Evolutionary conservation across 176 grass and related monocot genomes (phyloP), one percentile per base, ranked within the genome.

Genomic region (Cenchrus fungigraminus): DNA sequence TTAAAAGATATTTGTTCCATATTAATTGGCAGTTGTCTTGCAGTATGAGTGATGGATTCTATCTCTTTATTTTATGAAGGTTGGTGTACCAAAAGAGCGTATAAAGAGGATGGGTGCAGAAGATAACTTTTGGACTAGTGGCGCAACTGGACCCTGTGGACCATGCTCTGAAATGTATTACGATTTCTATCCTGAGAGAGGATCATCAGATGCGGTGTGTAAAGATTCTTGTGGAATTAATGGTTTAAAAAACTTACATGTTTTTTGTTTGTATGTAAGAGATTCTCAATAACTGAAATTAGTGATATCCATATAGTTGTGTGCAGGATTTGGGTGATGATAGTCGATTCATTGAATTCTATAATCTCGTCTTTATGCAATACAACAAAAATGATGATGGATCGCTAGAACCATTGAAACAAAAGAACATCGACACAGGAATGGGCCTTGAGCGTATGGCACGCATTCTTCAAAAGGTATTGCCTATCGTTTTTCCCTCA

Each of bases 331-430:
- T 98, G 68, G 86, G 88, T 34, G 93, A 98, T 85, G 96, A 95
- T 75, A 92, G 88, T 76, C 85, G 96, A 86, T 98, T 98, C 83
- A 94, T 98, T 54, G 96, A 98, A 85, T 95, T 98, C 77, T 98
- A 98, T 79, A 98, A 98, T 86, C 96, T 98, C 81, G 96, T 98
- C 66, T 98, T 98, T 84, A 98, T 98, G 96, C 96, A 98, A 98
- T 98, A 95, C 78, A 98, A 98, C 78, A 98, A 94, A 91, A 98
- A 88, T 58, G 96, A 98, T 28, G 93, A 95, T 52, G 96, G 96
- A 74, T 95, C 89, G 76, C 86, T 98, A 77, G 91, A 98, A 84
- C 88, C 91, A 52, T 64, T 98, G 78, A 92, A 95, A 83, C 93
- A 92, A 52, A 94, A 98, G 86, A 98, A 98, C 73, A 98, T 98